phyloP scores from a whole-genome alignment of 768 basidiomycete species.

The Lactifluus hygrophoroides region DNA sequence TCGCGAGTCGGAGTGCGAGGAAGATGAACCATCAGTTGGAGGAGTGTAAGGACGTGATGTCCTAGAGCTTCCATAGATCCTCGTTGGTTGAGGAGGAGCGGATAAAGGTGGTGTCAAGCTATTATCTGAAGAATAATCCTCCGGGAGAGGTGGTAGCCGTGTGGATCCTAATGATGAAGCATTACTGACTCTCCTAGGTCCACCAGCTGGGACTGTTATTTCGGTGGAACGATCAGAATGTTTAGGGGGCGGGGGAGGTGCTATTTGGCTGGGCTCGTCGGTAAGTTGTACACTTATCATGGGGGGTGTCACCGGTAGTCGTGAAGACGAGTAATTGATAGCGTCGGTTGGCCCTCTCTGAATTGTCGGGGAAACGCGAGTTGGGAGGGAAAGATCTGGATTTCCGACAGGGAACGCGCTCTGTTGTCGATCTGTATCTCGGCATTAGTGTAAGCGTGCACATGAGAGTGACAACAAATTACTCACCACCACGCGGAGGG shows the following conservation, averaged over 20 bases:
- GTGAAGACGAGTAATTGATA: background rate
- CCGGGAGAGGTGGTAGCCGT: slow-evolving; percentile 5
- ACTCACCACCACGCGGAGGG: background rate
- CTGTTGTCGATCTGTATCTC: background rate
- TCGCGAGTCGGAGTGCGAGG: background rate
- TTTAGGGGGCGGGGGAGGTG: background rate
- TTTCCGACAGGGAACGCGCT: background rate
- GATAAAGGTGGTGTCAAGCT: background rate
- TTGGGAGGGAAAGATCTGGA: background rate
- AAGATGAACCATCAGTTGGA: background rate
- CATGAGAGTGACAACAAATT: background rate
- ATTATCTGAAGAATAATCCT: background rate
- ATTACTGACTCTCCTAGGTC: background rate
- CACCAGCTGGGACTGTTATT: background rate
- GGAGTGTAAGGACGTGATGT: background rate
- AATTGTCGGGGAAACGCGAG: background rate
- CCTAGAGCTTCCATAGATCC: background rate
- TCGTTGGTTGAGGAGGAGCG: background rate
- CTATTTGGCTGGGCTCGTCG: background rate
- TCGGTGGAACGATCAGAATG: background rate
- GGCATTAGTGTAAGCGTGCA: background rate
- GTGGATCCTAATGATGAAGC: background rate
- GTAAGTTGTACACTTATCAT: background rate
- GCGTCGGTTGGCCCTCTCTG: background rate
- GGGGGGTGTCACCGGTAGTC: background rate